These are phyloP conservation scores for Globomyces pollinis-pini DNA, from an alignment of 192 early-diverging fungal species.

Conservation along the genomic window DNA sequence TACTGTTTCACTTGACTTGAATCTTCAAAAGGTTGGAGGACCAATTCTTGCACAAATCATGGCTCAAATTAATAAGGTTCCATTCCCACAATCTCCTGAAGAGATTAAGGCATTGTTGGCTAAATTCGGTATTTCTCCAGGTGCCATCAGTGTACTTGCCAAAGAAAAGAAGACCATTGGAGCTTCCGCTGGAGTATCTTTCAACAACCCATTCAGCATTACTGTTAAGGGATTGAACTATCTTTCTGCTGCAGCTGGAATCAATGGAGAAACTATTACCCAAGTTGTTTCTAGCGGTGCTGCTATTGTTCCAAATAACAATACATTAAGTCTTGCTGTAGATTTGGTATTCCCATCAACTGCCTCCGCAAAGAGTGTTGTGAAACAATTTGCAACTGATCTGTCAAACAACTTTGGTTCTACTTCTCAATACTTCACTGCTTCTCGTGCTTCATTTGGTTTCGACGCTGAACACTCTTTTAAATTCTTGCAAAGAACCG, in stretches of 20 bases:
- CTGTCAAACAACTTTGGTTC: not conserved
- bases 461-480: constrained; percentile 12
- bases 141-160: constrained; percentile 12
- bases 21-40: not conserved
- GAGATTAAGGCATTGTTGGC: constrained; percentile 5
- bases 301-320: constrained; percentile 10
- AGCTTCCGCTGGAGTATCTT: constrained; percentile 6
- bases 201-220: constrained; percentile 17
- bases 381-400: constrained; percentile 15
- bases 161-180: constrained; percentile 10
- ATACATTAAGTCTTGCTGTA: constrained; percentile 12
- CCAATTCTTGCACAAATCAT: not conserved
- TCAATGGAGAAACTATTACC: constrained; percentile 10
- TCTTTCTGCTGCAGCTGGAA: constrained; percentile 7
- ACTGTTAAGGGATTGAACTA: constrained; percentile 22
- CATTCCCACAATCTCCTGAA: constrained; percentile 10
- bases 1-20: not conserved
- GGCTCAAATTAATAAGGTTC: not conserved
- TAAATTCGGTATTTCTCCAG: constrained; percentile 5
- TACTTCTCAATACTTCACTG: constrained; percentile 10
- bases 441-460: constrained; percentile 16
- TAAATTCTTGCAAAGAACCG: not conserved
- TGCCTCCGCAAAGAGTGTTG: constrained; percentile 7
- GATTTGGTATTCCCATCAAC: constrained; percentile 9
- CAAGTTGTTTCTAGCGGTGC: not conserved